Evolutionary conservation across 805 yeast species (phyloP), one percentile per base, ranked within the genome.

Genomic region (Barnettozyma populi): DNA sequence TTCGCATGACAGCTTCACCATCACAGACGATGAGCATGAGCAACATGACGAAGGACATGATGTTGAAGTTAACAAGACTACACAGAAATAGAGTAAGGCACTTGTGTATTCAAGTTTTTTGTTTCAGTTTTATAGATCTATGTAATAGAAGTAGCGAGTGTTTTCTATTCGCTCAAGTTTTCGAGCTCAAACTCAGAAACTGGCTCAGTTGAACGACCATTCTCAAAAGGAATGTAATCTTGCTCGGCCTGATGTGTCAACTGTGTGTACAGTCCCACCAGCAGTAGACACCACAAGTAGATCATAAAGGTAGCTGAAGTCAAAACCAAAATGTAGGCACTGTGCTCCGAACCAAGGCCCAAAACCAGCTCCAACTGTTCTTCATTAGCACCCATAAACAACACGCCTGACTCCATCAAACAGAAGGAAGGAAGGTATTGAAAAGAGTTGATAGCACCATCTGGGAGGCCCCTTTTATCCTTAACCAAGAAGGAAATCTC

Each of bases 381-480:
- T 62, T 90, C 97, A 52, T 77, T 90, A 20, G 98, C 98, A 24
- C 87, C 80, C 97, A 90, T 90, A 63, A 92, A 92, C 52, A 87
- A 60, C 7, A 85, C 64, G 1, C 98, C 98, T 1, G 92, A 70
- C 53, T 86, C 78, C 3, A 89, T 77, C 44, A 92, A 71, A 46
- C 89, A 78, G 63, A 89, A 80, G 2, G 97, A 85, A 2, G 98
- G 84, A n/a, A 90, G 59, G 62, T 86, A 86, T 67, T 92, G 98
- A 71, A 90, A 89, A 1, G 90, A 74, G 36, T 72, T 61, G 20
- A 88, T 78, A 35, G 66, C 67, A 5, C 78, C 79, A 29, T 49
- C 42, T 3, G 62, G 50, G 8, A 67, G 59, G 11, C 69, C 56
- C 24, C 78, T 66, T 41, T 73, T 71, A 61, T 90, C 98, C 21